A percentile compares a stretch with the other conserved stretches of the same genome.
Evolutionary conservation across 202 grass and related monocot genomes (phyloP).

Genomic region (Eragrostis tef): DNA sequence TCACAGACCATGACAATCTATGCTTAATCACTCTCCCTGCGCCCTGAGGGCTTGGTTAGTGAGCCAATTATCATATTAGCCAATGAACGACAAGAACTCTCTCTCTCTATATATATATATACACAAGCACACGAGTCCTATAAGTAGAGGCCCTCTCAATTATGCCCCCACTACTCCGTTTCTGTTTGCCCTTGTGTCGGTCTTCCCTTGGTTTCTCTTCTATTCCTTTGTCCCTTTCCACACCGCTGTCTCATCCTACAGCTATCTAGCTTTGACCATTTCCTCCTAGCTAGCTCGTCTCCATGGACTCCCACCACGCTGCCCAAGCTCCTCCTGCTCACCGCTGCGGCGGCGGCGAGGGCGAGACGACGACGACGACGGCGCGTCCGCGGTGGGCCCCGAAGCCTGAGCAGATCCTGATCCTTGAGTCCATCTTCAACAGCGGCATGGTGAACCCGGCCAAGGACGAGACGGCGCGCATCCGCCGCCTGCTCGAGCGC

Average conservation of each 20-base stretch:
- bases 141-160: slow-evolving; percentile 44
- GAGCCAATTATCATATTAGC: slow-evolving; percentile 29
- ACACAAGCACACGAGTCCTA: slow-evolving; percentile 14
- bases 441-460: slow-evolving; percentile 76
- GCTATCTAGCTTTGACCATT: slow-evolving; percentile 35
- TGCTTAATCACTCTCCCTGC: not conserved
- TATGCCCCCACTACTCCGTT: slow-evolving; percentile 32
- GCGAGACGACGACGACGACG: slow-evolving; percentile 36
- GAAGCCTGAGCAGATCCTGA: slow-evolving; percentile 77
- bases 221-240: slow-evolving; percentile 45
- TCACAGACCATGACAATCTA: not conserved
- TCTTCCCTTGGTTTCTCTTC: slow-evolving; percentile 36
- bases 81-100: slow-evolving; percentile 15
- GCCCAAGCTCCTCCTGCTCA: slow-evolving; percentile 25
- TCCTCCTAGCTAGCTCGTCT: not conserved
- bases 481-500: slow-evolving; percentile 61
- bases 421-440: slow-evolving; percentile 84
- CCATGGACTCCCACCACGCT: slow-evolving; percentile 43
- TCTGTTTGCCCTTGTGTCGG: slow-evolving; percentile 28
- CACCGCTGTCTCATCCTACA: slow-evolving; percentile 22
- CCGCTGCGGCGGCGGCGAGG: not conserved
- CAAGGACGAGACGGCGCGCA: slow-evolving; percentile 71
- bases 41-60: not conserved
- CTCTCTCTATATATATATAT: not conserved
- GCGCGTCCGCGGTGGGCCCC: slow-evolving; percentile 62